phyloP scores from a whole-genome alignment of 2,329 filamentous ascomycete genomes.

The Septoria petroselini region DNA sequence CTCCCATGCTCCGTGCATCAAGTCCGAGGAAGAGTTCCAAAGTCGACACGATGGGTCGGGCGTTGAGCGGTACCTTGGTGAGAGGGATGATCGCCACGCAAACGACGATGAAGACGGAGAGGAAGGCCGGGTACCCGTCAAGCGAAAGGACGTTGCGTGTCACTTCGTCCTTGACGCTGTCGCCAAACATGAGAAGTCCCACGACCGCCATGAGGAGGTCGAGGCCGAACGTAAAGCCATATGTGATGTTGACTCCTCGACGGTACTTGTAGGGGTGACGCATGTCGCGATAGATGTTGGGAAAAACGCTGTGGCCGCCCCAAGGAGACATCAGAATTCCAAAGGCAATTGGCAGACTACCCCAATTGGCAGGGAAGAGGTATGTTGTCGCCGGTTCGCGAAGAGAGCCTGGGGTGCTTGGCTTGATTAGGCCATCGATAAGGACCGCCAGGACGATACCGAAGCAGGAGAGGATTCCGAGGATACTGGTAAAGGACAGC shows the following conservation, averaged over 20 bases:
- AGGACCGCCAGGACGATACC: constrained; percentile 82
- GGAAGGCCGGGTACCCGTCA: constrained; percentile 64
- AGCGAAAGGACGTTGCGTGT: constrained; percentile 78
- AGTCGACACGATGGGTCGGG: constrained; percentile 81
- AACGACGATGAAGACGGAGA: constrained; percentile 76
- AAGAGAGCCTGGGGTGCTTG: constrained; percentile 74
- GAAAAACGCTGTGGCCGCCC: constrained; percentile 73
- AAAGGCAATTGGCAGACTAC: constrained; percentile 80
- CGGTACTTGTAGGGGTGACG: constrained; percentile 78
- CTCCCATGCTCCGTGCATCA: constrained; percentile 54
- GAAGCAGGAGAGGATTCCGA: constrained; percentile 88
- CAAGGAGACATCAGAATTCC: constrained; percentile 83
- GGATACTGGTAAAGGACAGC: constrained; percentile 83
- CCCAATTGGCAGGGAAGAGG: constrained; percentile 81
- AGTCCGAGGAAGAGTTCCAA: constrained; percentile 77
- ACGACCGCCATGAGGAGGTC: constrained; percentile 78
- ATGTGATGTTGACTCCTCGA: constrained; percentile 72
- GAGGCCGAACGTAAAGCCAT: constrained; percentile 77
- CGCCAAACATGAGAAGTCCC: constrained; percentile 92
- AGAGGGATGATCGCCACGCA: constrained; percentile 91
- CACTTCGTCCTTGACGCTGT: constrained; percentile 80
- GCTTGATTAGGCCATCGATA: constrained; percentile 81
- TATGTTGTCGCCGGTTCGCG: constrained; percentile 75
- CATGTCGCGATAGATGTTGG: constrained; percentile 79
- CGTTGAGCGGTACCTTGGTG: constrained; percentile 71